phyloP scores from a whole-genome alignment of 78 protist genomes.

The Dictyostelium firmibasis region DNA sequence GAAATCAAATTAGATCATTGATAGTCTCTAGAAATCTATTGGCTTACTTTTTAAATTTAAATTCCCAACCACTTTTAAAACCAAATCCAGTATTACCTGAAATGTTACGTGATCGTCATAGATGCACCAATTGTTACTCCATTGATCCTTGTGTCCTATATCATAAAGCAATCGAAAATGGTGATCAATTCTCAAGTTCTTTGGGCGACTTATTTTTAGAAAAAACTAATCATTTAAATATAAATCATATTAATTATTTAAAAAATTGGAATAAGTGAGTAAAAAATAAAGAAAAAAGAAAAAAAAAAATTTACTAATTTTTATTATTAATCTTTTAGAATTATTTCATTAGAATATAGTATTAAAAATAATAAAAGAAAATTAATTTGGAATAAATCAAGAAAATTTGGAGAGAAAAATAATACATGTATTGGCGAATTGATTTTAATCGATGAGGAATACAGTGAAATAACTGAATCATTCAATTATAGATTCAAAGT shows the following conservation, averaged over 20 bases:
- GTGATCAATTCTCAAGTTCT: constrained; percentile 11
- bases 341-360: constrained; percentile 44
- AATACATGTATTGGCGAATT: constrained; percentile 42
- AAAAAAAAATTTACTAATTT: not conserved
- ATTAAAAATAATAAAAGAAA: constrained; percentile 26
- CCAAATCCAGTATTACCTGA: constrained; percentile 44
- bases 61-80: not conserved
- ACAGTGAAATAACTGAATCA: not conserved
- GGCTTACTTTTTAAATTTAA: constrained; percentile 42
- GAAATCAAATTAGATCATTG: constrained; percentile 54
- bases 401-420: constrained; percentile 21
- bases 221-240: constrained; percentile 8
- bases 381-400: constrained; percentile 39
- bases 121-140: constrained; percentile 36
- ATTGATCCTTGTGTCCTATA: constrained; percentile 39
- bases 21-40: constrained; percentile 29
- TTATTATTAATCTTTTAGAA: not conserved
- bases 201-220: constrained; percentile 24
- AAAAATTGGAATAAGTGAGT: constrained; percentile 44
- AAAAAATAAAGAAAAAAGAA: not conserved
- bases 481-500: not conserved
- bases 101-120: constrained; percentile 12
- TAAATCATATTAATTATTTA: constrained; percentile 32
- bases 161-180: constrained; percentile 71
- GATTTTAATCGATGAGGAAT: not conserved